Evolutionary conservation across 495 filamentous ascomycete species (phyloP), one percentile per base, ranked within the genome.

Genomic region (Hypoxylon cercidicola): DNA sequence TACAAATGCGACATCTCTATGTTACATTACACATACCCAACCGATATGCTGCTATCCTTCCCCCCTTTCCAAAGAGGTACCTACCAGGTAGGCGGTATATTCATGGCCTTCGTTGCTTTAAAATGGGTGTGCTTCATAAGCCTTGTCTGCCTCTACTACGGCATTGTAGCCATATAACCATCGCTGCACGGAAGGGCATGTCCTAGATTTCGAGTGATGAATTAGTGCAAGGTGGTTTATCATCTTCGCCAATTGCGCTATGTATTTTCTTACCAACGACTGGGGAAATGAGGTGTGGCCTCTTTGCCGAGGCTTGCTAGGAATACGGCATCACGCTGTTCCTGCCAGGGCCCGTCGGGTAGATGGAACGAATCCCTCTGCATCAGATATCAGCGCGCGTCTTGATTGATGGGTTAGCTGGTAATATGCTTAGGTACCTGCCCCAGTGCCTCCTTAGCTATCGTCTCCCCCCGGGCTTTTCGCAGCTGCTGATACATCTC

Each of bases 311-410:
- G 25, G 58, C 80, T 77, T 7, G 74, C 79, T 41, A 78, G 51
- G 73, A 90, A 81, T 10, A 81, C 44, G 16, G 73, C 68, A 51
- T 82, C 87, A 45, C 88, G 72, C 32, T 77, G 75, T 57, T 80
- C 73, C 61, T 89, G 87, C 40, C 75, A 75, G n/a, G 77, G 72
- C 0, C 86, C 86, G 60, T 89, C 80, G 8, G 68, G 73, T 58
- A 90, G 60, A 64, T 90, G 88, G 62, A 85, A 88, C 37, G 84
- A 79, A 43, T 87, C 78, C 46, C 87, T 70, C 78, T 87, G 64
- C 75, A 25, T 15, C 82, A 82, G 0, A 78, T 59, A 79, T 87
- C 16, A 78, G 73, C 16, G 85, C 82, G 58, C 86, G 82, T 16
- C 20, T 28, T 28, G 25, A 28, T 28, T 16, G 4, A 12, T 40